phyloP scores from a whole-genome alignment of 306 rosid species.

The Parietaria judaica region DNA sequence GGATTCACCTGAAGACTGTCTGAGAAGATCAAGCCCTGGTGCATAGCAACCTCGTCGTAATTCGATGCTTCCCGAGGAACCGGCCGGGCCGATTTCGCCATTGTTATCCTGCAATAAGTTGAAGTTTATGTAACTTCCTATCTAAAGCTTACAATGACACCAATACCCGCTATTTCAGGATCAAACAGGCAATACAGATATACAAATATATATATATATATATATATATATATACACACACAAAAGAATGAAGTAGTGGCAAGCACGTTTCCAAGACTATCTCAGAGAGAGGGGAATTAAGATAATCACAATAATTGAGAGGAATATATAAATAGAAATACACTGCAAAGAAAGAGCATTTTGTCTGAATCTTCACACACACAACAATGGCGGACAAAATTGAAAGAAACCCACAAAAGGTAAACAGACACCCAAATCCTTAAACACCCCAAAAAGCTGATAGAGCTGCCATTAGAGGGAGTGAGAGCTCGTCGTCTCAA shows the following conservation, averaged over 20 bases:
- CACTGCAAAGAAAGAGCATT: slow-evolving; percentile 20
- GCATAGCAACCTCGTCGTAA: slow-evolving; percentile 93
- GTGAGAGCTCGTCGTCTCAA: no score
- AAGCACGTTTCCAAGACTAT: slow-evolving; percentile 36
- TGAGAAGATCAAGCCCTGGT: slow-evolving; percentile 85
- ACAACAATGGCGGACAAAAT: slow-evolving; percentile 32
- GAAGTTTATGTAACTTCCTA: background rate
- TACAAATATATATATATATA: background rate
- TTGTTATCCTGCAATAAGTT: slow-evolving; percentile 13
- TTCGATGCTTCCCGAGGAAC: slow-evolving; percentile 55
- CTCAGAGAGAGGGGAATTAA: slow-evolving; percentile 38
- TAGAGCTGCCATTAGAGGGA: background rate
- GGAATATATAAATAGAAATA: slow-evolving; percentile 1
- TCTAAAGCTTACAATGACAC: background rate
- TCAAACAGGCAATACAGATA: slow-evolving; percentile 16
- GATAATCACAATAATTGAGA: slow-evolving; percentile 2
- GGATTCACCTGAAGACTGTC: slow-evolving; percentile 78
- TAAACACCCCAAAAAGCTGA: slow-evolving; percentile 38
- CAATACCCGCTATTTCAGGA: slow-evolving; percentile 33
- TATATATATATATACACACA: slow-evolving; percentile 13
- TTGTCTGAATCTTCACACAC: slow-evolving; percentile 52
- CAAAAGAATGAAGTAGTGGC: slow-evolving; percentile 15
- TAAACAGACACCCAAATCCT: slow-evolving; percentile 32
- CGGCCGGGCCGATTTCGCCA: slow-evolving; percentile 45
- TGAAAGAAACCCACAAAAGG: slow-evolving; percentile 26